Conservation (phyloP, 2,329 filamentous ascomycete genomes). For the Harringtonia aguacate region DNA sequence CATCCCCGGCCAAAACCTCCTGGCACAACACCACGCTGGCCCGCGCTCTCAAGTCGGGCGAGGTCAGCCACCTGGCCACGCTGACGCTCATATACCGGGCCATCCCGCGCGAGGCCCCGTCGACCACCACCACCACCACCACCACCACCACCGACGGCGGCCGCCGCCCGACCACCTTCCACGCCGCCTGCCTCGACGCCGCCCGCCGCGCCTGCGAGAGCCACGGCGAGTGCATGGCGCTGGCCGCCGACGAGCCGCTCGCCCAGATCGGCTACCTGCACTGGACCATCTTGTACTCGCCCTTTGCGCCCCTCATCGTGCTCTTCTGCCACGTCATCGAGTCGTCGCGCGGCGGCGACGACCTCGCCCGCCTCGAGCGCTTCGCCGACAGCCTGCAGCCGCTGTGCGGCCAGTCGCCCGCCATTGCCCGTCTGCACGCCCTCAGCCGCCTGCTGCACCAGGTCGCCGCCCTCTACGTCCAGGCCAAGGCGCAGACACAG, state of each 20-base stretch:
- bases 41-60: conserved; percentile 32
- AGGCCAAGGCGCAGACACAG: conserved; percentile 36
- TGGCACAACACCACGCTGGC: conserved; percentile 8
- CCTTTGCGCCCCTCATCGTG: conserved; percentile 49
- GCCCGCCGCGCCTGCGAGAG: conserved; percentile 36
- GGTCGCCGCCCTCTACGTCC: conserved; percentile 50
- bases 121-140: too few relatives aligned
- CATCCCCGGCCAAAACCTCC: neutral
- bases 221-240: conserved; percentile 34
- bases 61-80: conserved; percentile 35
- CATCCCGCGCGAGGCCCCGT: conserved; percentile 24
- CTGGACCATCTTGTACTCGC: conserved; percentile 43
- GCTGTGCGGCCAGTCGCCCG: conserved; percentile 41
- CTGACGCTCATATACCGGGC: conserved; percentile 42
- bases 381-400: conserved; percentile 46
- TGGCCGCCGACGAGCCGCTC: conserved; percentile 26
- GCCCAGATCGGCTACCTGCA: conserved; percentile 35
- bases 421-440: conserved; percentile 48
- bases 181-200: conserved; percentile 35
- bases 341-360: conserved; percentile 21
- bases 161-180: conserved; percentile 11
- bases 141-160: too few relatives aligned
- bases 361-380: conserved; percentile 42
- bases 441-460: conserved; percentile 51
- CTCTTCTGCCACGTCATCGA: conserved; percentile 49